Base-by-base conservation (phyloP, 2,329 filamentous ascomycete species). In the Periconia digitata region DNA sequence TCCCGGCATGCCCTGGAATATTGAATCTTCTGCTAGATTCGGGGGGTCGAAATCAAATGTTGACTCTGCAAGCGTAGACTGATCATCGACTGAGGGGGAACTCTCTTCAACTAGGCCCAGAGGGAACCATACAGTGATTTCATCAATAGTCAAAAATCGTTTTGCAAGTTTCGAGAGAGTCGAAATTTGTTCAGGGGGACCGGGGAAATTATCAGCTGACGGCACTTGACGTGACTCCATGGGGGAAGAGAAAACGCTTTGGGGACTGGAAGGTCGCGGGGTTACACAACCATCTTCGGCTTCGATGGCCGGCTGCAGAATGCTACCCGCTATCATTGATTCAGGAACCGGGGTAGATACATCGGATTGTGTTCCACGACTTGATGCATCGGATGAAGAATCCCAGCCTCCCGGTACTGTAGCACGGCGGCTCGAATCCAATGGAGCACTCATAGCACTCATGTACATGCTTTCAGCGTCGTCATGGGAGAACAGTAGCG, bases 381-480 rank as follows among this genome's bases (percentile, higher is more conserved):
- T 70, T 40, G 66, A 71, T 4, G 47, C 51, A 2, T 58, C 61
- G 2, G 71, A 56, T 50, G 66, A 56, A 16, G 69, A 69, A 36
- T 69, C 67, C 75, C 75, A 77, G 8, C 69, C 72, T 20, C 75
- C 75, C 21, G 75, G 74, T 37, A 77, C 56, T 34, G 65, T 53
- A 21, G 46, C 50, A 6, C 47, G 43, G 23, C 54, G 58, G 20
- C 59, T 58, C 8, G 57, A 49, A 34, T 47, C 44, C 2, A 43
- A 51, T 20, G 69, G 65, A 8, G 64, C 65, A 49, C 79, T 83
- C 46, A 84, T 73, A 10, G 81, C 83, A 62, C 84, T 92, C 85
- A 91, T 86, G 60, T 94, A 95, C 85, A 95, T 89, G 67, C 90
- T 94, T 63, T 90, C 85, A 0, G 88, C 89, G 53, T 92, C 88